A percentile compares a stretch with the other conserved stretches of the same genome.
Evolutionary conservation across 305 asterid species (phyloP).

Genomic region (Ilex paraguariensis): DNA sequence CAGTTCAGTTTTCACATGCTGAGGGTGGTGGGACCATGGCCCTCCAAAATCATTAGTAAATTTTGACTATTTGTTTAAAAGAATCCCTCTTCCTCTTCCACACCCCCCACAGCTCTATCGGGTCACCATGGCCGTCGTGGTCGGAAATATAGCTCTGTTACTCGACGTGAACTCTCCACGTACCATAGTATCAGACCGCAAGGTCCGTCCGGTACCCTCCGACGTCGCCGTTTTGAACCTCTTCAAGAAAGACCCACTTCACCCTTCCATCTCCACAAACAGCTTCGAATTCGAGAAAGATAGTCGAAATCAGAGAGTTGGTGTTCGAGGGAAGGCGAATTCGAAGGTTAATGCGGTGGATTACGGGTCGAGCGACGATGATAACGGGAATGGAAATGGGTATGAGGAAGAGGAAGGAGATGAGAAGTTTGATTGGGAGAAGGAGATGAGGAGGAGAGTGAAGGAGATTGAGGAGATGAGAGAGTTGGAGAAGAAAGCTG

Average conservation of each 20-base stretch:
- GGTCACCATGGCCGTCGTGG: constrained; percentile 49
- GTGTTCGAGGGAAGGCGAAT: constrained; percentile 29
- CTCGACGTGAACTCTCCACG: constrained; percentile 54
- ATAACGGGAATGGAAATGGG: constrained; percentile 63
- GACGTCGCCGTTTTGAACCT: constrained; percentile 43
- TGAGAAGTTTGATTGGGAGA: constrained; percentile 68
- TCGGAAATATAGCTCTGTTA: constrained; percentile 56
- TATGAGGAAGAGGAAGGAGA: constrained; percentile 47
- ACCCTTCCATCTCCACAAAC: not conserved
- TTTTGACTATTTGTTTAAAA: no score
- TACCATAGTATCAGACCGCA: constrained; percentile 36
- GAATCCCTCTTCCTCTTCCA: no score
- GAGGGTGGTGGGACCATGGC: no score
- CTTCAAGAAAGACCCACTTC: constrained; percentile 48
- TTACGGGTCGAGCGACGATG: constrained; percentile 82
- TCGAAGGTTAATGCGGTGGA: constrained; percentile 60
- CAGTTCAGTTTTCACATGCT: no score
- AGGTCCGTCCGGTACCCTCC: constrained; percentile 42
- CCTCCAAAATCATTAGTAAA: no score
- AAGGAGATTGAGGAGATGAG: constrained; percentile 78
- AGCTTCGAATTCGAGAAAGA: constrained; percentile 42
- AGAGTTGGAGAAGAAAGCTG: constrained; percentile 90
- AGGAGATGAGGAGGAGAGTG: constrained; percentile 78
- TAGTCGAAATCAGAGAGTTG: constrained; percentile 5
- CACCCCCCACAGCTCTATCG: no score